Evolutionary conservation across 1,139 yeast species (phyloP).

Genomic region (Blastobotrys proliferans): DNA sequence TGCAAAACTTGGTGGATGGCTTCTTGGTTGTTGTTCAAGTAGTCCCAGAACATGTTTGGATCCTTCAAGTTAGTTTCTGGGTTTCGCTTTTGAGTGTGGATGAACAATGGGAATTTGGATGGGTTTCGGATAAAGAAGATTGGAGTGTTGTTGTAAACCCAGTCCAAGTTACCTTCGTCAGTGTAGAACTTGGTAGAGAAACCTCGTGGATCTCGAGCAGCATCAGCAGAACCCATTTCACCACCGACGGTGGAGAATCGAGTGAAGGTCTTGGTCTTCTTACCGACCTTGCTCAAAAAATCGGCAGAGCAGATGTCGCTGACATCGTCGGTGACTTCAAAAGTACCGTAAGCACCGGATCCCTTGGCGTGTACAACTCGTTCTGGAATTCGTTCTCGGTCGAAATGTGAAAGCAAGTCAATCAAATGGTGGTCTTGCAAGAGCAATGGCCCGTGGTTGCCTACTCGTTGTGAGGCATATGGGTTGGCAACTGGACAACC

Average conservation of each 20-base stretch:
- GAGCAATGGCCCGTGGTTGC: slow-evolving; percentile 53
- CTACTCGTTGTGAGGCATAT: slow-evolving; percentile 61
- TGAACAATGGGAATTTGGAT: slow-evolving; percentile 80
- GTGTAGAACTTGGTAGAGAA: slow-evolving; percentile 80
- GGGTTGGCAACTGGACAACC: slow-evolving; percentile 64
- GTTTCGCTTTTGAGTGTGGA: slow-evolving; percentile 84
- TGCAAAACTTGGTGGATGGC: slow-evolving; percentile 59
- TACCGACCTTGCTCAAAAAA: slow-evolving; percentile 64
- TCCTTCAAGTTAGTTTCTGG: slow-evolving; percentile 83
- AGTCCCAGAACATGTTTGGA: slow-evolving; percentile 68
- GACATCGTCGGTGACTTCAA: slow-evolving; percentile 79
- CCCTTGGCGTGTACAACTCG: slow-evolving; percentile 84
- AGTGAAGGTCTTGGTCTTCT: slow-evolving; percentile 67
- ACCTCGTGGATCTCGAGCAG: slow-evolving; percentile 90
- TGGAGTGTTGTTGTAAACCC: slow-evolving; percentile 89
- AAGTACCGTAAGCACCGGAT: slow-evolving; percentile 77
- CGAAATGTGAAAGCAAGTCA: slow-evolving; percentile 77
- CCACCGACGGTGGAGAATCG: slow-evolving; percentile 91
- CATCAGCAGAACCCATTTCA: slow-evolving; percentile 76
- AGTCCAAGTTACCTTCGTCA: slow-evolving; percentile 83
- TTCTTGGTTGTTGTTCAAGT: slow-evolving; percentile 59
- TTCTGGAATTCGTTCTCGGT: slow-evolving; percentile 51
- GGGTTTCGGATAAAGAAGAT: slow-evolving; percentile 85
- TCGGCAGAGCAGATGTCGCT: slow-evolving; percentile 68
- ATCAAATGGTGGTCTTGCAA: slow-evolving; percentile 75